Evolutionary conservation across 306 rosid species (phyloP).

Genomic region (Rubus idaeus): DNA sequence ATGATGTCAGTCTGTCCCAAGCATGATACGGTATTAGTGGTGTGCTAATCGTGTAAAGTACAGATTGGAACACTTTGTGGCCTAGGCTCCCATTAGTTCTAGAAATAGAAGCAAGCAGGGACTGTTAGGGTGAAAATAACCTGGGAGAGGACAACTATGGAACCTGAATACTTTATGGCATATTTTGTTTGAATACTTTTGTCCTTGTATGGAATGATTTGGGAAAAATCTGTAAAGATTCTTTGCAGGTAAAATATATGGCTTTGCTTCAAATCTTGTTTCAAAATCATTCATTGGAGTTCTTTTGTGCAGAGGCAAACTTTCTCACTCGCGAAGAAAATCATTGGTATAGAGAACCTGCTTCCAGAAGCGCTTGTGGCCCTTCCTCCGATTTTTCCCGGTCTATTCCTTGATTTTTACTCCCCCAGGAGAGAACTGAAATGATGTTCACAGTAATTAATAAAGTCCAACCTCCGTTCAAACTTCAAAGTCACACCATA

Average conservation of each 20-base stretch:
- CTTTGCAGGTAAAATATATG: neutral
- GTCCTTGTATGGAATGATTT: neutral
- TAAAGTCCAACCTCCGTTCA: neutral
- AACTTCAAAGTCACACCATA: too few relatives aligned
- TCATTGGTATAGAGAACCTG: conserved; percentile 86
- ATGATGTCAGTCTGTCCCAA: neutral
- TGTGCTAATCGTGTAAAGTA: neutral
- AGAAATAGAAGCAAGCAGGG: neutral
- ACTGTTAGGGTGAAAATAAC: neutral
- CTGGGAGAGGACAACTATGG: neutral
- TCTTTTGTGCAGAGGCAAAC: conserved; percentile 73
- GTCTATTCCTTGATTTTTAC: conserved; percentile 24
- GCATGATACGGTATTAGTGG: neutral
- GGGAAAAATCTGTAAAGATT: neutral
- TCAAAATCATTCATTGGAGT: conserved; percentile 9
- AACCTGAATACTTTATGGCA: neutral
- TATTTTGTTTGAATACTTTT: neutral
- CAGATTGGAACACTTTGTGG: neutral
- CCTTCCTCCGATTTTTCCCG: conserved; percentile 33
- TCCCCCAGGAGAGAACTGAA: neutral
- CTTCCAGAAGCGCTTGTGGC: conserved; percentile 45
- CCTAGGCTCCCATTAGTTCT: neutral
- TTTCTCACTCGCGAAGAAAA: conserved; percentile 72
- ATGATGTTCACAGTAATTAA: neutral
- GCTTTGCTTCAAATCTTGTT: conserved; percentile 3